A percentile compares a stretch with the other conserved stretches of the same genome.
Evolutionary conservation across 192 early-diverging fungal genomes (phyloP).

Genomic region (Coemansia sp.): DNA sequence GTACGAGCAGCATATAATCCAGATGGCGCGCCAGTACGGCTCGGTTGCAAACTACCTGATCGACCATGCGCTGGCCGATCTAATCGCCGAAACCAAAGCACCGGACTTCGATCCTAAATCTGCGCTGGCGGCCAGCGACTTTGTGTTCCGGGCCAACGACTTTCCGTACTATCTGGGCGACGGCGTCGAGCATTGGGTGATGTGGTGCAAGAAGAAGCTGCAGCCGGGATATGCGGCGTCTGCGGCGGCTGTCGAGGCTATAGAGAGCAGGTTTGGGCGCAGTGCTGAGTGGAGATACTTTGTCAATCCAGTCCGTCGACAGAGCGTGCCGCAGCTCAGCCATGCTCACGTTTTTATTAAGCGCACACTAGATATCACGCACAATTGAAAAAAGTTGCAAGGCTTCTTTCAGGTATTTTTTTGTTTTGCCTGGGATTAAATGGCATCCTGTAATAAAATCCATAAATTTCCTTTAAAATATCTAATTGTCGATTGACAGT

Average conservation of each 20-base stretch:
- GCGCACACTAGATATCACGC: background rate
- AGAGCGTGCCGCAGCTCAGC: constrained; percentile 50
- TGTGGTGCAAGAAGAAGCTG: constrained; percentile 43
- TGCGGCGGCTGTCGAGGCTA: constrained; percentile 17
- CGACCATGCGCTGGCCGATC: constrained; percentile 21
- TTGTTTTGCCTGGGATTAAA: too few species aligned
- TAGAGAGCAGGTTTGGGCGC: constrained; percentile 10
- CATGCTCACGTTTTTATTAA: constrained; percentile 51
- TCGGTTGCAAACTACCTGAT: constrained; percentile 36
- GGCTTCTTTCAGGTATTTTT: background rate
- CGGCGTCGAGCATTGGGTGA: constrained; percentile 47
- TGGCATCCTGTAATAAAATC: background rate
- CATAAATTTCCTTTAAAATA: background rate
- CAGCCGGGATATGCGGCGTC: constrained; percentile 25
- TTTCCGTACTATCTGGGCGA: constrained; percentile 36
- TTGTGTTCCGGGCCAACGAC: constrained; percentile 36
- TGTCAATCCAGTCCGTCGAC: constrained; percentile 39
- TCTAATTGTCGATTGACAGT: too few species aligned
- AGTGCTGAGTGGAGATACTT: constrained; percentile 37
- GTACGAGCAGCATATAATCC: constrained; percentile 20
- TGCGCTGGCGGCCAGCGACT: constrained; percentile 10
- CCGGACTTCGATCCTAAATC: constrained; percentile 5
- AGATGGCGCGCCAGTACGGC: constrained; percentile 13
- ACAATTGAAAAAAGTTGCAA: background rate
- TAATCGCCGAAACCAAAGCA: constrained; percentile 11